Percentiles rank a stretch among this genome's conserved stretches.
Evolutionary conservation across 805 yeast species (phyloP).

Genomic region (Candida manassasensis): DNA sequence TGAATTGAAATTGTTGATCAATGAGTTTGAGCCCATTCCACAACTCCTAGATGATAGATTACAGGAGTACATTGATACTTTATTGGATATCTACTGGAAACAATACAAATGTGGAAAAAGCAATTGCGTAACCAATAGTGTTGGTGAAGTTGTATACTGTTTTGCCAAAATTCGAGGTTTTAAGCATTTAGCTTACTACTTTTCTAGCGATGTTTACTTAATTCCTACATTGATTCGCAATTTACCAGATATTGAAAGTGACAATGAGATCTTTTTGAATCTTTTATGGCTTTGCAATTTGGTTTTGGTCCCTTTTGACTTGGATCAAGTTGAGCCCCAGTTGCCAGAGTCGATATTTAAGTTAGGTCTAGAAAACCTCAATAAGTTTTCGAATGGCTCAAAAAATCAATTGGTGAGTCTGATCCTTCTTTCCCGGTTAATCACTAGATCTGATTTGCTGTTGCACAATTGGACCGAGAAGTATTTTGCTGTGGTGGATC

Average conservation of each 20-base stretch:
- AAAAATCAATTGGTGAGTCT: constrained; percentile 55
- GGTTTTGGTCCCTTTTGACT: constrained; percentile 68
- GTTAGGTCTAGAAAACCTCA: constrained; percentile 27
- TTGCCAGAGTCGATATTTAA: constrained; percentile 33
- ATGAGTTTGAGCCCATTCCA: constrained; percentile 53
- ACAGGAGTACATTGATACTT: constrained; percentile 22
- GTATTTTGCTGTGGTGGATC: constrained; percentile 15
- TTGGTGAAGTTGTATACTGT: constrained; percentile 47
- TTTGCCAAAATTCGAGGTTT: constrained; percentile 63
- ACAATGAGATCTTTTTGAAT: constrained; percentile 32
- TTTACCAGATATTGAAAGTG: constrained; percentile 10
- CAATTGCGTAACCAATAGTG: constrained; percentile 5
- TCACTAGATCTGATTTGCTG: constrained; percentile 47
- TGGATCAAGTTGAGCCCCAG: constrained; percentile 33
- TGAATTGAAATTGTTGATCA: constrained; percentile 18
- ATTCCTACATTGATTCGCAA: constrained; percentile 30
- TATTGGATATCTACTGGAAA: constrained; percentile 24
- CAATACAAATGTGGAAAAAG: constrained; percentile 3
- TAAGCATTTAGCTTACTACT: constrained; percentile 53
- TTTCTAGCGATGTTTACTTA: constrained; percentile 55
- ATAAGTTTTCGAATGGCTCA: constrained; percentile 40
- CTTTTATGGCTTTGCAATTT: constrained; percentile 71
- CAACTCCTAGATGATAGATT: constrained; percentile 44
- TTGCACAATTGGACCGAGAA: constrained; percentile 9
- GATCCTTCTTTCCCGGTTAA: constrained; percentile 46